Percentiles rank a stretch among this genome's conserved stretches.
phyloP scores from a whole-genome alignment of 2,329 filamentous ascomycete species.

The Claviceps capensis region DNA sequence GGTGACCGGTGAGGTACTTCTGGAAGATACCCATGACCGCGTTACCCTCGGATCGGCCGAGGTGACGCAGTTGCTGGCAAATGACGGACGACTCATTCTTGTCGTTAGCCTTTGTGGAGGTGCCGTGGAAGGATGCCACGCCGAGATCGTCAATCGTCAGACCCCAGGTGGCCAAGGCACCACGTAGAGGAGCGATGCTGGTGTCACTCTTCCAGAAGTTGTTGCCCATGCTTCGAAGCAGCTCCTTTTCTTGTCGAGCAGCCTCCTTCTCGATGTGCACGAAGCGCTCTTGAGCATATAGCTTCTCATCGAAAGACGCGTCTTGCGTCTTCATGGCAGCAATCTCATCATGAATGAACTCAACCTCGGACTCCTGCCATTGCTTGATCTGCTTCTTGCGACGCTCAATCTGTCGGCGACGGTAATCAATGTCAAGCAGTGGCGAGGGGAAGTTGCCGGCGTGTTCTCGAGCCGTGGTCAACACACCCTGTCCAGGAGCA shows the following conservation, averaged over 20 bases:
- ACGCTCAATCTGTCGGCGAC: constrained; percentile 84
- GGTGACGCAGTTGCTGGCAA: constrained; percentile 88
- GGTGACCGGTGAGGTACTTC: constrained; percentile 96
- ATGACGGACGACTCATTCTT: constrained; percentile 99
- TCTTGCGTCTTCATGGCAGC: constrained; percentile 77
- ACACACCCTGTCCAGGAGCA: constrained; percentile 88
- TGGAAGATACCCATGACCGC: constrained; percentile 96
- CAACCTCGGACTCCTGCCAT: constrained; percentile 89
- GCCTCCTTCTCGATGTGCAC: constrained; percentile 78
- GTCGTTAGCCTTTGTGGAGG: constrained; percentile 95
- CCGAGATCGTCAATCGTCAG: constrained; percentile 91
- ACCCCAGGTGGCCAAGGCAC: constrained; percentile 93
- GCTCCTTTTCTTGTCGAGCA: constrained; percentile 80
- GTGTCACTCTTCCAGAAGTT: constrained; percentile 97
- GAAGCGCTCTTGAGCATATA: constrained; percentile 76
- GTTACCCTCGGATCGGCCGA: constrained; percentile 93
- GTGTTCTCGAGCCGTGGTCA: constrained; percentile 87
- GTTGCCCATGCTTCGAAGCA: constrained; percentile 85
- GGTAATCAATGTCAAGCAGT: constrained; percentile 93
- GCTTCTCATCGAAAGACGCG: constrained; percentile 61
- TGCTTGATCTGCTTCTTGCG: constrained; percentile 89
- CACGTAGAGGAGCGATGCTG: constrained; percentile 86
- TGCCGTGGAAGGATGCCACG: constrained; percentile 97
- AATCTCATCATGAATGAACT: constrained; percentile 87
- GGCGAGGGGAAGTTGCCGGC: constrained; percentile 88